Evolutionary conservation across 768 basidiomycete genomes (phyloP).

Genomic region (Pilatotrama ljubarskyi): DNA sequence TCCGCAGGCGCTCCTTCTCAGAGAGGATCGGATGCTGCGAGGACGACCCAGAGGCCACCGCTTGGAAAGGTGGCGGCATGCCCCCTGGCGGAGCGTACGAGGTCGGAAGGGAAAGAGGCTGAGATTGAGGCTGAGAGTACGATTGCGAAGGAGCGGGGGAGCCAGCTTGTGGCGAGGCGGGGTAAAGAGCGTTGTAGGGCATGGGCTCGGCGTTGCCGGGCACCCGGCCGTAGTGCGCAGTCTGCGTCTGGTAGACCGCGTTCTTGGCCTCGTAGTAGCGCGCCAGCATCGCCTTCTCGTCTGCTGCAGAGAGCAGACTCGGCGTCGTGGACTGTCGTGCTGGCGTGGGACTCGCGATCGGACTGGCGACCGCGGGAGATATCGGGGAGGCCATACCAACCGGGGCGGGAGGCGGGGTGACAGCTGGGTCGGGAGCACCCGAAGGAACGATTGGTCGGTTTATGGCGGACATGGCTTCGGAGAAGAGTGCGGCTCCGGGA

Average conservation of each 20-base stretch:
- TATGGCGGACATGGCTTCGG: constrained; percentile 46
- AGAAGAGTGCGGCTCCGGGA: constrained; percentile 45
- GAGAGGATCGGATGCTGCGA: constrained; percentile 39
- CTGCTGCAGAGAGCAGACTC: constrained; percentile 52
- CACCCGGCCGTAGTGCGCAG: constrained; percentile 20
- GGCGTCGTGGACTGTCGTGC: constrained; percentile 24
- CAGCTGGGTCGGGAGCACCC: background rate
- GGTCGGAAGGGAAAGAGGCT: constrained; percentile 33
- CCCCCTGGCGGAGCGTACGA: constrained; percentile 34
- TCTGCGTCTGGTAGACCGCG: constrained; percentile 65
- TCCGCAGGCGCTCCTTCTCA: constrained; percentile 72
- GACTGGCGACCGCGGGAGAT: background rate
- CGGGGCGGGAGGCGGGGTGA: constrained; percentile 16
- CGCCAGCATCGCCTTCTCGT: constrained; percentile 71
- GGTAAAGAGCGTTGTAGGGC: constrained; percentile 64
- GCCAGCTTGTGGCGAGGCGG: constrained; percentile 30
- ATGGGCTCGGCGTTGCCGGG: constrained; percentile 40
- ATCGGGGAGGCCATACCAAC: constrained; percentile 9
- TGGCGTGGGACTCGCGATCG: background rate
- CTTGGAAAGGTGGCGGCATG: constrained; percentile 55
- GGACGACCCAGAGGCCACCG: constrained; percentile 38
- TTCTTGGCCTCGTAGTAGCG: constrained; percentile 71
- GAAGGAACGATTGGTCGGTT: constrained; percentile 15
- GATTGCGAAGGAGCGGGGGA: constrained; percentile 12
- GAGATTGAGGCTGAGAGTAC: constrained; percentile 19